Conservation (phyloP, 805 yeast genomes). For the Metschnikowia amazonensis region DNA sequence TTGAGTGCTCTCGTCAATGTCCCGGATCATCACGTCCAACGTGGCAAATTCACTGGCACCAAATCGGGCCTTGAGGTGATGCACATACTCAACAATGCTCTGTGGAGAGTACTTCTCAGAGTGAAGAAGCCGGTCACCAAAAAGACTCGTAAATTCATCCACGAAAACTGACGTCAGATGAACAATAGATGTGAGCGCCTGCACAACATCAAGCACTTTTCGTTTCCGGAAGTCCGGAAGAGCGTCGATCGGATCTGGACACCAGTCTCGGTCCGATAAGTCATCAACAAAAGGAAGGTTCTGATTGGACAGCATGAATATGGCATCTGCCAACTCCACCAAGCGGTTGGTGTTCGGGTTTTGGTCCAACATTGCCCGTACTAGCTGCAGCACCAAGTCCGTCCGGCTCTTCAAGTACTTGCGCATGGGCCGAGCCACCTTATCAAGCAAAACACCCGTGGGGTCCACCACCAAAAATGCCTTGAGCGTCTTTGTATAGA, state of each 20-base stretch:
- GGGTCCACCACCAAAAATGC: slow-evolving; percentile 80
- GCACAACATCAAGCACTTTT: slow-evolving; percentile 63
- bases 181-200: slow-evolving; percentile 65
- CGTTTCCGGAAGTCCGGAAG: slow-evolving; percentile 74
- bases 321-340: slow-evolving; percentile 52
- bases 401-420: slow-evolving; percentile 64
- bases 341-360: slow-evolving; percentile 39
- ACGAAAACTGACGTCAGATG: slow-evolving; percentile 66
- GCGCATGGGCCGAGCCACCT: slow-evolving; percentile 73
- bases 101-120: slow-evolving; percentile 37
- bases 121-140: slow-evolving; percentile 54
- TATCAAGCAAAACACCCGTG: slow-evolving; percentile 75
- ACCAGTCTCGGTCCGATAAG: slow-evolving; percentile 56
- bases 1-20: slow-evolving; percentile 54
- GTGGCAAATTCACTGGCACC: slow-evolving; percentile 63
- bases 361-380: slow-evolving; percentile 61
- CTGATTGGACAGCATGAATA: slow-evolving; percentile 29
- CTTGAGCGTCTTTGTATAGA: slow-evolving; percentile 67
- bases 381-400: slow-evolving; percentile 68
- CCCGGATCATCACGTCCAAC: slow-evolving; percentile 81
- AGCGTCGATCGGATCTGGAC: slow-evolving; percentile 86
- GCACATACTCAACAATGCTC: slow-evolving; percentile 42
- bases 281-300: slow-evolving; percentile 30
- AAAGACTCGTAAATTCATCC: slow-evolving; percentile 56
- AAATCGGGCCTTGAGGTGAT: slow-evolving; percentile 56